Evolutionary conservation across 192 early-diverging fungal species (phyloP).

Genomic region (Linnemannia schmuckeri): DNA sequence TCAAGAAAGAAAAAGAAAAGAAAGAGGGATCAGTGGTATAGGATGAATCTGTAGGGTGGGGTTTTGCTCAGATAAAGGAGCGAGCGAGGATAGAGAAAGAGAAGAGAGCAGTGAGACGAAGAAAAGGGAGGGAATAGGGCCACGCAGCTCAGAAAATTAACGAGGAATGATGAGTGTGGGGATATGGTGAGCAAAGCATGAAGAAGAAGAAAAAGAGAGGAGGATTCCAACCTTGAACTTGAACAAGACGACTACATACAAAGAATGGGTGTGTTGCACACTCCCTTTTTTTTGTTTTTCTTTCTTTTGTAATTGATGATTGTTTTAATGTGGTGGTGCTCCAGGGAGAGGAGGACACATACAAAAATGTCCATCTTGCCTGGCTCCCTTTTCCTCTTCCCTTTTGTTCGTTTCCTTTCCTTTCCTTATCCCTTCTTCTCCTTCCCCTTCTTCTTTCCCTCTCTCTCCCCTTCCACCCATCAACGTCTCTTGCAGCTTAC

Average conservation of each 20-base stretch:
- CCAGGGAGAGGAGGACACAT: not conserved
- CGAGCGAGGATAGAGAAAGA: not conserved
- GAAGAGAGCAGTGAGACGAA: not conserved
- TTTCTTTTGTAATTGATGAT: too few species aligned
- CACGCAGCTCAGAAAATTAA: not conserved
- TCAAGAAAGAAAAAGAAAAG: not conserved
- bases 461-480: not conserved
- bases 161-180: too few species aligned
- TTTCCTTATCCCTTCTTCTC: not conserved
- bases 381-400: conserved; percentile 1
- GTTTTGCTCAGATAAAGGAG: not conserved
- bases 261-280: too few species aligned
- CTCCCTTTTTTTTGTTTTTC: too few species aligned
- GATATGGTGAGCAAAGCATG: too few species aligned
- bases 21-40: not conserved
- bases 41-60: not conserved
- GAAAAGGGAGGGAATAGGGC: not conserved
- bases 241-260: too few species aligned
- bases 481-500: conserved; percentile 4
- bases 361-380: not conserved
- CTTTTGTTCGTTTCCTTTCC: not conserved
- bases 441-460: not conserved
- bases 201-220: too few species aligned
- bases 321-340: not conserved
- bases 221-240: too few species aligned